A percentile compares a stretch with the other conserved stretches of the same genome.
These are phyloP conservation scores for Mentha longifolia DNA, from an alignment of 257 asterid species.

Conservation along the genomic window DNA sequence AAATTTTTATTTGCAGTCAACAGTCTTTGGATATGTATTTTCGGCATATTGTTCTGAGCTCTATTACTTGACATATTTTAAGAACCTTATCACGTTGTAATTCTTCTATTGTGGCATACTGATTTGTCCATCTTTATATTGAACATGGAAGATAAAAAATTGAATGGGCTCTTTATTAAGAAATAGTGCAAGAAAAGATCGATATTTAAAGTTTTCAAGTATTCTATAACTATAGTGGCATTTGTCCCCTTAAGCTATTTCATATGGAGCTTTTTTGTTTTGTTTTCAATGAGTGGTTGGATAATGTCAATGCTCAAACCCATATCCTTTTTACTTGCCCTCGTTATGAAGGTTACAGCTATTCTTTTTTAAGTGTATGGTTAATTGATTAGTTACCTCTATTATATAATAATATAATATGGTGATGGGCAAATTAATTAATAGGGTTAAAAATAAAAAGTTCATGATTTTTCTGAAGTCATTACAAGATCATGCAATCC, in stretches of 20 bases:
- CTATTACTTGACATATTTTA: slow-evolving; percentile 8
- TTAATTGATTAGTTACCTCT: too few relatives aligned
- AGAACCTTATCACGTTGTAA: slow-evolving; percentile 17
- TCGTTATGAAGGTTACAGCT: neutral
- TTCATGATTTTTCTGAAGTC: neutral
- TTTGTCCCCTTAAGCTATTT: neutral
- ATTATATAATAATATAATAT: too few relatives aligned
- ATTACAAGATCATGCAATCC: neutral
- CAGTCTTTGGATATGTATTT: slow-evolving; percentile 18
- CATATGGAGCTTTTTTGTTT: neutral
- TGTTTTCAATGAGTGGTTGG: neutral
- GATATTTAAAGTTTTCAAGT: neutral
- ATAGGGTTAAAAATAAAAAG: neutral
- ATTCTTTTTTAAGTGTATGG: too few relatives aligned
- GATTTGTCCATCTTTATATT: slow-evolving; percentile 20
- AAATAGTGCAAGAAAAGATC: slow-evolving; percentile 2
- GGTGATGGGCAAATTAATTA: neutral
- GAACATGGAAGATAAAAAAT: slow-evolving; percentile 4
- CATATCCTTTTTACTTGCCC: neutral
- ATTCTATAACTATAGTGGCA: neutral
- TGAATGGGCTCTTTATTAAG: neutral
- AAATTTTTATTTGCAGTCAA: neutral
- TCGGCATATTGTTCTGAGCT: slow-evolving; percentile 7
- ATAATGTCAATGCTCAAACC: neutral
- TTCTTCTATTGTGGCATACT: slow-evolving; percentile 8